Conservation (phyloP, 495 filamentous ascomycete species). For the Xylaria venustula region DNA sequence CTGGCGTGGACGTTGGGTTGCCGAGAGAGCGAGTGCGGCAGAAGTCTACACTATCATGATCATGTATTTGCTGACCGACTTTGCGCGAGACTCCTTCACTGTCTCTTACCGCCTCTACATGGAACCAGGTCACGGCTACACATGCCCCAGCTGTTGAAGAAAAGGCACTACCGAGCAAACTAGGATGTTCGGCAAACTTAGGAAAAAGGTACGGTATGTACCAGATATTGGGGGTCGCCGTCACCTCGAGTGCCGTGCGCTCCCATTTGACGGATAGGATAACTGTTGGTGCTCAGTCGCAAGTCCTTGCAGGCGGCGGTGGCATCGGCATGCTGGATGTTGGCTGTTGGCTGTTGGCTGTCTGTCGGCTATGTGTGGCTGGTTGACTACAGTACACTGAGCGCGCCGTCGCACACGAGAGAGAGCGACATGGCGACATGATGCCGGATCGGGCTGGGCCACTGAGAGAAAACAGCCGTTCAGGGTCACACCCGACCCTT, state of each 20-base stretch:
- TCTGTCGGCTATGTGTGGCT: slow-evolving; percentile 2
- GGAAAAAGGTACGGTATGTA: neutral
- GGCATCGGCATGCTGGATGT: neutral
- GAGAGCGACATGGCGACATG: neutral
- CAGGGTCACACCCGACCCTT: slow-evolving; percentile 13
- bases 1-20: neutral
- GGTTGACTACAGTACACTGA: slow-evolving; percentile 6
- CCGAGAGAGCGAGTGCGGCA: neutral
- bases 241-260: neutral
- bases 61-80: slow-evolving; percentile 14
- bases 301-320: neutral
- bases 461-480: slow-evolving; percentile 9
- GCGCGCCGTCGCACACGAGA: neutral
- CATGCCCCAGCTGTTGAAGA: slow-evolving; percentile 1
- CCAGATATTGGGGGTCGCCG: neutral
- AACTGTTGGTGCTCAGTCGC: neutral
- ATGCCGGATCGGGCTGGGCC: slow-evolving; percentile 11
- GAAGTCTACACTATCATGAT: neutral
- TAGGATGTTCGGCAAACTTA: neutral
- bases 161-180: neutral
- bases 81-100: slow-evolving; percentile 3
- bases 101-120: slow-evolving; percentile 24
- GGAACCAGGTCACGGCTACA: neutral
- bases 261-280: neutral
- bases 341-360: too few species aligned